phyloP scores from a whole-genome alignment of 768 basidiomycete species.

The Rhodotorula graminis region DNA sequence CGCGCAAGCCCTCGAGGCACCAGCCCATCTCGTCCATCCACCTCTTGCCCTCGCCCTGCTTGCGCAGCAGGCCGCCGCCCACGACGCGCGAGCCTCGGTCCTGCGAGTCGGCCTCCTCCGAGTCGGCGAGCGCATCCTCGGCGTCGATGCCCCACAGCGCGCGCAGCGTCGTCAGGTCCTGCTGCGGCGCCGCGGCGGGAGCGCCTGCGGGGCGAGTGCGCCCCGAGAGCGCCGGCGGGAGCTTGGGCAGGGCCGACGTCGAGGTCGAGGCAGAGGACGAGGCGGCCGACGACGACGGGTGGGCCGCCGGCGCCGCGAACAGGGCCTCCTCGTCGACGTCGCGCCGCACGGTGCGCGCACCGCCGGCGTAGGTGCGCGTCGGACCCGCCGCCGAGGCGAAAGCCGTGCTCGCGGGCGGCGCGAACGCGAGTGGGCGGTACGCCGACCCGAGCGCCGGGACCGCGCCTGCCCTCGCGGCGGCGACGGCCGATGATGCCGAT shows the following conservation, averaged over 20 bases:
- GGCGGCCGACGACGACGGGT: background rate
- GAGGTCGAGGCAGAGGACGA: background rate
- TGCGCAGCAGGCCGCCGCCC: slow-evolving; percentile 24
- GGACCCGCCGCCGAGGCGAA: background rate
- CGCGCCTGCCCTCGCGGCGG: too few relatives aligned
- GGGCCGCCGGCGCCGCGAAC: background rate
- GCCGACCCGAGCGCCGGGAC: background rate
- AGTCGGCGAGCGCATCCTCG: slow-evolving; percentile 22
- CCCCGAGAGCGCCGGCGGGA: slow-evolving; percentile 10
- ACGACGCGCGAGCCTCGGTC: slow-evolving; percentile 17
- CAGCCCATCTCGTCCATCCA: slow-evolving; percentile 39
- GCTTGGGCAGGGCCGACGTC: background rate
- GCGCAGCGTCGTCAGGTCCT: slow-evolving; percentile 2
- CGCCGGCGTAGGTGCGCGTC: slow-evolving; percentile 25
- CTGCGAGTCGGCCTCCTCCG: slow-evolving; percentile 1
- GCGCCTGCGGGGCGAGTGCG: background rate
- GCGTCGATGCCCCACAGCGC: slow-evolving; percentile 28
- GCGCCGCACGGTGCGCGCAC: background rate
- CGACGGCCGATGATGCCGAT: too few relatives aligned
- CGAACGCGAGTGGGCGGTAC: background rate
- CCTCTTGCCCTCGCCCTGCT: slow-evolving; percentile 34
- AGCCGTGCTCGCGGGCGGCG: background rate
- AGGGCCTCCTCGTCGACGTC: slow-evolving; percentile 13
- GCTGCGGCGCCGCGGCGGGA: slow-evolving; percentile 3
- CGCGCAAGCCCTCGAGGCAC: slow-evolving; percentile 31